Percentiles rank a stretch among this genome's conserved stretches.
These are phyloP conservation scores for Reticulascus tulasneorum DNA, from an alignment of 2,329 filamentous ascomycete genomes.

Conservation along the genomic window DNA sequence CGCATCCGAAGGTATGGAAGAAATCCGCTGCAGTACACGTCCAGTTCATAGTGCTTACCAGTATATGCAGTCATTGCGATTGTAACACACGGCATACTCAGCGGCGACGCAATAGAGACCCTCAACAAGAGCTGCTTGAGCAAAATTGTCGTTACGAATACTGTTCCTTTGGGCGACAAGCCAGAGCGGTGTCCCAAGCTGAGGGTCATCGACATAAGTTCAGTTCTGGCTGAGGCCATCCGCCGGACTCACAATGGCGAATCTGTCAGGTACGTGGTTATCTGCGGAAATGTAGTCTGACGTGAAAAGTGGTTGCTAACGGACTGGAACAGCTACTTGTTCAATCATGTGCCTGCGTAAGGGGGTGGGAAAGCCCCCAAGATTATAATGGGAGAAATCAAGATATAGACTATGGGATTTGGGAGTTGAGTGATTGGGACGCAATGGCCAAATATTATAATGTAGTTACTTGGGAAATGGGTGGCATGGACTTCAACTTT, in stretches of 20 bases:
- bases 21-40: no score
- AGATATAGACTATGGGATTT: no score
- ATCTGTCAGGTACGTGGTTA: conserved; percentile 53
- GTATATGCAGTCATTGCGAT: conserved; percentile 75
- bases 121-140: conserved; percentile 74
- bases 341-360: conserved; percentile 43
- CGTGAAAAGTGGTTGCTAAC: no score
- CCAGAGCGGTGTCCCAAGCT: conserved; percentile 73
- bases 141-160: conserved; percentile 87
- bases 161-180: conserved; percentile 58
- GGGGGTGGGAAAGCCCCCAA: no score
- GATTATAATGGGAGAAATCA: no score
- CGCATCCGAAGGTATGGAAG: conserved; percentile 11
- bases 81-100: conserved; percentile 90
- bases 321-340: no score
- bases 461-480: no score
- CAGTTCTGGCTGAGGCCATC: conserved; percentile 64
- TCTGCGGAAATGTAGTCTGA: no score
- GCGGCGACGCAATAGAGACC: conserved; percentile 81
- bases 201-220: conserved; percentile 87
- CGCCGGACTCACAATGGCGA: conserved; percentile 61
- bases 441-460: no score
- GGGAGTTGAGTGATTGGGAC: no score
- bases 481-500: no score
- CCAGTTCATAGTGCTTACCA: no score